Evolutionary conservation across 2,329 filamentous ascomycete genomes (phyloP).

Genomic region (Alternaria arbusti): DNA sequence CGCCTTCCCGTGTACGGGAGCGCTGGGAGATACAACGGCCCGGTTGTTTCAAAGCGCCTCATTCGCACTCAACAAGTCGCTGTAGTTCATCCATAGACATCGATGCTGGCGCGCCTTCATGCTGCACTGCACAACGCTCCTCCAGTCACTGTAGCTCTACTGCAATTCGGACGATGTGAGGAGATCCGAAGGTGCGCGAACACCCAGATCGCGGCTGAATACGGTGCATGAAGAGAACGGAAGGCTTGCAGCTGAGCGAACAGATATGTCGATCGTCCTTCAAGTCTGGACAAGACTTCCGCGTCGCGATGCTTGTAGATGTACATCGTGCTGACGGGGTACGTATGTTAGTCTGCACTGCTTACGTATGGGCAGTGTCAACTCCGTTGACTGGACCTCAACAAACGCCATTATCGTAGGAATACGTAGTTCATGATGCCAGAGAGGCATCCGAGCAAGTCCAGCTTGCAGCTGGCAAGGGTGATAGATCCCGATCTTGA

Average conservation of each 20-base stretch:
- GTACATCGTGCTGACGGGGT: background rate
- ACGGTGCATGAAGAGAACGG: background rate
- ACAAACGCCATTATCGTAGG: background rate
- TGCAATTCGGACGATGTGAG: slow-evolving; percentile 3
- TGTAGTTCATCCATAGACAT: background rate
- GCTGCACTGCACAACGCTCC: background rate
- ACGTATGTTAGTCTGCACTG: background rate
- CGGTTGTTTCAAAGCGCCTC: slow-evolving; percentile 1
- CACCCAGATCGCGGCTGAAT: background rate
- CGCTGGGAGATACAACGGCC: background rate
- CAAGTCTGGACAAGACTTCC: background rate
- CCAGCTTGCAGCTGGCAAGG: background rate
- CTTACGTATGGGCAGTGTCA: background rate
- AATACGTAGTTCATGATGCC: background rate
- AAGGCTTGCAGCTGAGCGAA: background rate
- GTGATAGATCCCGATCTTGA: background rate
- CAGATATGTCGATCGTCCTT: background rate
- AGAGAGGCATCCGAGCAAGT: background rate
- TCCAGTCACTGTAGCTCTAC: background rate
- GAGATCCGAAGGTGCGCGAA: slow-evolving; percentile 13
- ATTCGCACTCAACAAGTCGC: background rate
- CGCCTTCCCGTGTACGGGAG: background rate
- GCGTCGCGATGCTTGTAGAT: background rate
- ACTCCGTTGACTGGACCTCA: background rate
- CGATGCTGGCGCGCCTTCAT: background rate